Percentiles rank a stretch among this genome's conserved stretches.
These are phyloP conservation scores for Aquilaria sinensis DNA, from an alignment of 345 rosid genomes.

Conservation along the genomic window DNA sequence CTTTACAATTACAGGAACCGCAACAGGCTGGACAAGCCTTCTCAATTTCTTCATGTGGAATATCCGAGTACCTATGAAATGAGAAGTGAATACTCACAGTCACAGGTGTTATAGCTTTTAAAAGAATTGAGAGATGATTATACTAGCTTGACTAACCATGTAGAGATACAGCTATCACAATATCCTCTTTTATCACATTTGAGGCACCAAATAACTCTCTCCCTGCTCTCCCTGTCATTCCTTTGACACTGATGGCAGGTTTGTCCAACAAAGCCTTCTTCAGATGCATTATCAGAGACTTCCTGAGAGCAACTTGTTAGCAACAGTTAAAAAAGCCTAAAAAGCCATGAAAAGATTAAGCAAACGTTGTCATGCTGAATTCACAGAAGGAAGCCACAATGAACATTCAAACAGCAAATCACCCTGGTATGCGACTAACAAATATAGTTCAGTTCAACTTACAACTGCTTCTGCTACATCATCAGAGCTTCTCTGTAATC, in stretches of 20 bases:
- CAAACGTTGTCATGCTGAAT: neutral
- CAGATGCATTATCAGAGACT: conserved; percentile 64
- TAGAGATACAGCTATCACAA: conserved; percentile 66
- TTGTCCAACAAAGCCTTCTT: conserved; percentile 57
- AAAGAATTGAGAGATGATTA: conserved; percentile 2
- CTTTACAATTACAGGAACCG: conserved; percentile 86
- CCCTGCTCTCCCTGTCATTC: conserved; percentile 49
- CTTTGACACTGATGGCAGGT: conserved; percentile 82
- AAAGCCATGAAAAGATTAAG: neutral
- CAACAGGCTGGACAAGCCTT: conserved; percentile 93
- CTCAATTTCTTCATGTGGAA: conserved; percentile 70
- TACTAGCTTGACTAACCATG: conserved; percentile 48
- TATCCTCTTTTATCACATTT: conserved; percentile 85
- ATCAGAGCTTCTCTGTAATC: conserved; percentile 59
- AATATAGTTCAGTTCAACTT: conserved; percentile 15
- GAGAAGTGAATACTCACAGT: conserved; percentile 10
- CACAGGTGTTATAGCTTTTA: conserved; percentile 4
- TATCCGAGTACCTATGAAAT: conserved; percentile 55
- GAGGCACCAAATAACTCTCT: conserved; percentile 64
- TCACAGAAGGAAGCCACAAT: too few species aligned
- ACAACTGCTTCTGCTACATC: conserved; percentile 36
- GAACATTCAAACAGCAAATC: too few species aligned
- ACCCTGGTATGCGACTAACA: too few species aligned
- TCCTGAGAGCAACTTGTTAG: conserved; percentile 42
- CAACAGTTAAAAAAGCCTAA: conserved; percentile 8